Conservation (phyloP, 345 rosid genomes). For the sweet orange (Citrus sinensis) region DVS_A1.0 CM039163.1:4624001-4624500, state of each 20-base stretch:
- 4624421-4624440: not conserved
- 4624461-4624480: not conserved
- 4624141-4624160: not conserved
- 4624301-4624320: not conserved
- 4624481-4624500: not conserved
- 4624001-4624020: not conserved
- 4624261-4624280: not conserved
- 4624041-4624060: not conserved
- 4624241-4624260: not conserved
- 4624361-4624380: not conserved
- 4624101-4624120: not conserved
- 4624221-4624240: not conserved
- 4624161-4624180: not conserved
- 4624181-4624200: slow-evolving; percentile 3
- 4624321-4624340: not conserved
- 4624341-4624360: not conserved
- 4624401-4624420: not conserved
- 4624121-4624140: not conserved
- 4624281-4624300: not conserved
- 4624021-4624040: not conserved
- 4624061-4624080: not conserved
- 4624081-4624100: not conserved
- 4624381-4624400: not conserved
- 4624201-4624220: not conserved
- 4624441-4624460: not conserved